Conservation (phyloP, 2,329 filamentous ascomycete species). For the Orbilia blumenaviensis region DNA sequence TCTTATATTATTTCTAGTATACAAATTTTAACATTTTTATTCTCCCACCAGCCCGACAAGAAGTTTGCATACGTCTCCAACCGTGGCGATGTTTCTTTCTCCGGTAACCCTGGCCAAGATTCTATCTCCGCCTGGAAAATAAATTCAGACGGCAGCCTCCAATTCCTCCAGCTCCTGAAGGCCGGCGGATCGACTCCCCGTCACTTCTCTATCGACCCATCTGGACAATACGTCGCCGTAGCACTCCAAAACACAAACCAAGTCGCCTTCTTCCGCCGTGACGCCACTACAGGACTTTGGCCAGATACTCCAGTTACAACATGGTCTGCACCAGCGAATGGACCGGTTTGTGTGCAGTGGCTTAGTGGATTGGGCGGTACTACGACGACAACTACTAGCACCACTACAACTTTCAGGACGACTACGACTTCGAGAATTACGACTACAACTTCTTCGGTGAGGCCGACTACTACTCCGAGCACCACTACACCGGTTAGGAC, state of each 20-base stretch:
- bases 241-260: conserved; percentile 71
- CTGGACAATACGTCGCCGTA: conserved; percentile 72
- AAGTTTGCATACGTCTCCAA: conserved; percentile 74
- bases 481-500: background rate
- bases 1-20: background rate
- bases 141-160: conserved; percentile 67
- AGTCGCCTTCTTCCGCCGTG: conserved; percentile 71
- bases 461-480: background rate
- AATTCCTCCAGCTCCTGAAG: conserved; percentile 68
- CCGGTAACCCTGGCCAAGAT: conserved; percentile 66
- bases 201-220: conserved; percentile 73
- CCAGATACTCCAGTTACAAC: conserved; percentile 29
- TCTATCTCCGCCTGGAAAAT: conserved; percentile 72
- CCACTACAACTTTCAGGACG: background rate
- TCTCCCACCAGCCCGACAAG: conserved; percentile 65
- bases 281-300: conserved; percentile 67
- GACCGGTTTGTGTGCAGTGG: conserved; percentile 45
- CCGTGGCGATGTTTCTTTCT: conserved; percentile 70
- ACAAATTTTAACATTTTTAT: background rate
- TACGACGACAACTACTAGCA: conserved; percentile 12
- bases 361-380: background rate
- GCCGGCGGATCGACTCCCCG: conserved; percentile 73
- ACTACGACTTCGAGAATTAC: background rate
- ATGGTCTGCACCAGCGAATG: conserved; percentile 19
- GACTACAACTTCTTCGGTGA: background rate